These are phyloP conservation scores for Oidiodendron maius DNA, from an alignment of 495 filamentous ascomycete genomes.

Conservation along the genomic window DNA sequence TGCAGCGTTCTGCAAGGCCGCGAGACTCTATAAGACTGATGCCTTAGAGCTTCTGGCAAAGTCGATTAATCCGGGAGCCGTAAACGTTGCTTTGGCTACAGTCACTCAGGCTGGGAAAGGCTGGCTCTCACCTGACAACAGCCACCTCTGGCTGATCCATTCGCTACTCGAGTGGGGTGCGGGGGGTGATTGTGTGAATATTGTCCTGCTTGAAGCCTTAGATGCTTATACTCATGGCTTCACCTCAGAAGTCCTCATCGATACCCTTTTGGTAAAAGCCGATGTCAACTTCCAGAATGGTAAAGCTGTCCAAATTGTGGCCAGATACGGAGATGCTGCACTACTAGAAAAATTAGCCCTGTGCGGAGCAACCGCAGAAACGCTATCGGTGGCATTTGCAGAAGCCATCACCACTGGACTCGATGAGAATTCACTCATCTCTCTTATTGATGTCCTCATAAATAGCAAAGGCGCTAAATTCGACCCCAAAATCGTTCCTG, in stretches of 20 bases:
- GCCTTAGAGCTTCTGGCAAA: too few species aligned
- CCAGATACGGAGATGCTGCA: not conserved
- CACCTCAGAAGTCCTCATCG: constrained; percentile 1
- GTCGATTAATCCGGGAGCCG: too few species aligned
- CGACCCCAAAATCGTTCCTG: not conserved
- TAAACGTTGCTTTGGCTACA: too few species aligned
- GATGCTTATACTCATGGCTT: not conserved
- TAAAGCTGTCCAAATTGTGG: constrained; percentile 1
- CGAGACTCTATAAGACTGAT: too few species aligned
- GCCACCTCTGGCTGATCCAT: constrained; percentile 3
- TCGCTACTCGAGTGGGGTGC: constrained; percentile 7
- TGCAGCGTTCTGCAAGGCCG: too few species aligned
- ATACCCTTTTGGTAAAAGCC: not conserved
- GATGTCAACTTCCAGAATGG: constrained; percentile 3
- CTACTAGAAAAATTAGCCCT: not conserved
- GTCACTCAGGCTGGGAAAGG: too few species aligned
- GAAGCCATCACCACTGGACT: constrained; percentile 1
- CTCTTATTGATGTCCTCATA: constrained; percentile 1
- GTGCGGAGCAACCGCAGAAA: constrained; percentile 1
- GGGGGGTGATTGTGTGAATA: constrained; percentile 2
- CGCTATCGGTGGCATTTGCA: not conserved
- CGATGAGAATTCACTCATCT: constrained; percentile 2
- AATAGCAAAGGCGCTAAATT: not conserved
- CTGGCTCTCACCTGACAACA: not conserved
- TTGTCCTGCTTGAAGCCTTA: not conserved